phyloP scores from a whole-genome alignment of 163 green algal species.

The Scenedesmus sp. region DNA sequence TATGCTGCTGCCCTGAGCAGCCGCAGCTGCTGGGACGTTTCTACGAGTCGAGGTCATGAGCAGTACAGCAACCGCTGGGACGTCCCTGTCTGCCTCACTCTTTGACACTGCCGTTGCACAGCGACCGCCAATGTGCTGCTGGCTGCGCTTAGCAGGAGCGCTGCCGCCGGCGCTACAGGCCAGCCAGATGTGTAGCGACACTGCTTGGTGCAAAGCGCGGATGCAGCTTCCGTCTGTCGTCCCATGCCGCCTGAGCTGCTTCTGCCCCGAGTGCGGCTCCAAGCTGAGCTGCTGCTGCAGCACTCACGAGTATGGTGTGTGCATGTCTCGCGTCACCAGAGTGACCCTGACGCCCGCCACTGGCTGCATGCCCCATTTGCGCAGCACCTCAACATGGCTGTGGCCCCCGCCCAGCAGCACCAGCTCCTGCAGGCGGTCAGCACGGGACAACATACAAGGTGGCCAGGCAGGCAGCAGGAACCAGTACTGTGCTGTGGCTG shows the following conservation, averaged over 20 bases:
- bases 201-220: neutral
- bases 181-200: neutral
- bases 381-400: conserved; percentile 92
- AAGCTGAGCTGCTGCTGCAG: no score
- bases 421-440: neutral
- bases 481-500: neutral
- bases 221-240: no score
- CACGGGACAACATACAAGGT: neutral
- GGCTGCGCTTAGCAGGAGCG: neutral
- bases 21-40: no score
- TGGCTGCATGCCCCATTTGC: conserved; percentile 91
- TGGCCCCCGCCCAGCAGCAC: conserved; percentile 96
- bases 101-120: neutral
- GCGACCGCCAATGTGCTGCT: no score
- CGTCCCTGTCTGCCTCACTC: no score
- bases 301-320: conserved; percentile 93
- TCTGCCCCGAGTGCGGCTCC: no score
- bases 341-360: conserved; percentile 78
- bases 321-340: conserved; percentile 85
- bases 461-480: no score
- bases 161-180: neutral
- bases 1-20: no score
- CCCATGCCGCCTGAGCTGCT: no score
- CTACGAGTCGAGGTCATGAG: no score
- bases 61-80: no score